Conservation (phyloP, 176 grass and related monocot genomes). For the Carex pumila region DNA sequence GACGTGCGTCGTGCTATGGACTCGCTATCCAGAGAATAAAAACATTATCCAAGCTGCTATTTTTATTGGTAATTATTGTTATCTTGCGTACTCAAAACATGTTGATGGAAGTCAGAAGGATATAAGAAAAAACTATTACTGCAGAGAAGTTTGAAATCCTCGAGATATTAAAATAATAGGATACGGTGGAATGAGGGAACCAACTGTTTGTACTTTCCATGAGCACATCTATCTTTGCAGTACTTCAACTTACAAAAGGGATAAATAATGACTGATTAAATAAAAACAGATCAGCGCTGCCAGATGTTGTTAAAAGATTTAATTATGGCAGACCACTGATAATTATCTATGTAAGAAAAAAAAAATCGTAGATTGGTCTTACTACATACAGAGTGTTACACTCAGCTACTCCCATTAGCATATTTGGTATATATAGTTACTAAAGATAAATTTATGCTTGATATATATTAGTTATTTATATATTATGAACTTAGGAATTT, state of each 20-base stretch:
- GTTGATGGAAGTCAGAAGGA: not conserved
- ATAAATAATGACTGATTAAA: not conserved
- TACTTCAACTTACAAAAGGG: not conserved
- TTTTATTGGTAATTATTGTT: conserved; percentile 2
- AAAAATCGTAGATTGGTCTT: not conserved
- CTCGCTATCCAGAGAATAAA: not conserved
- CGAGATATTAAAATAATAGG: not conserved
- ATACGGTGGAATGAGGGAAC: not conserved
- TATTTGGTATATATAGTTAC: not conserved
- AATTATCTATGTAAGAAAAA: not conserved
- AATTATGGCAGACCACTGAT: not conserved
- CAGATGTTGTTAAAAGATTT: not conserved
- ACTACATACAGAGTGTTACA: not conserved
- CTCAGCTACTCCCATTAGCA: not conserved
- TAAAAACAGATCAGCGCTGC: too few relatives aligned
- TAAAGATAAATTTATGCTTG: not conserved
- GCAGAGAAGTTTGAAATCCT: not conserved
- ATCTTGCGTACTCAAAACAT: not conserved
- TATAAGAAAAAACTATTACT: not conserved
- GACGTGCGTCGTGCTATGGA: not conserved
- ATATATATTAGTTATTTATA: not conserved
- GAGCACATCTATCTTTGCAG: not conserved
- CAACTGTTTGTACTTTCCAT: not conserved
- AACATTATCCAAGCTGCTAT: conserved; percentile 4
- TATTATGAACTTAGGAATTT: not conserved